These are phyloP conservation scores for Vanderwaltozyma yarrowii DNA, from an alignment of 805 yeast genomes.

Conservation along the genomic window DNA sequence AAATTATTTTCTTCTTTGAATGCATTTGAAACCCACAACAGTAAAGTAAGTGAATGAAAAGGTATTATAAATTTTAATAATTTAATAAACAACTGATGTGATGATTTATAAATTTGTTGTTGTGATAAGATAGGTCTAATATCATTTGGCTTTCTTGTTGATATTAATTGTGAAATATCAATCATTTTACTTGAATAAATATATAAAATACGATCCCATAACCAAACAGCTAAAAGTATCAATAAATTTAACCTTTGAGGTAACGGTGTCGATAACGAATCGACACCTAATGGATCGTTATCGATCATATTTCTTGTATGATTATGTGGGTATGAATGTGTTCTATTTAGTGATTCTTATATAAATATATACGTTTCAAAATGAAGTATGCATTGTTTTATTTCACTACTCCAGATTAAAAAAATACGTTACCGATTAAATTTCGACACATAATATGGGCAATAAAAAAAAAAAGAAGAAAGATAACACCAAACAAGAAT, in stretches of 20 bases:
- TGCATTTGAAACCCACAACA: constrained; percentile 2
- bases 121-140: constrained; percentile 22
- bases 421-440: too few relatives aligned
- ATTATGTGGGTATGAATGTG: too few relatives aligned
- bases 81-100: constrained; percentile 16
- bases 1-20: constrained; percentile 6
- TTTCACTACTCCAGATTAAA: too few relatives aligned
- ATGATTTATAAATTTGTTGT: constrained; percentile 32
- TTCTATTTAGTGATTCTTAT: too few relatives aligned
- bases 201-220: constrained; percentile 42
- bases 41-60: constrained; percentile 7
- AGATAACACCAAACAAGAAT: too few relatives aligned
- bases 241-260: constrained; percentile 43
- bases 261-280: constrained; percentile 28
- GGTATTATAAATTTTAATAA: constrained; percentile 20
- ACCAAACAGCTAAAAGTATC: constrained; percentile 39
- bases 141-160: constrained; percentile 15
- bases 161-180: constrained; percentile 30
- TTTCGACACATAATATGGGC: too few relatives aligned
- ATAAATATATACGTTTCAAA: too few relatives aligned
- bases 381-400: too few relatives aligned
- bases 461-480: too few relatives aligned
- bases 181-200: constrained; percentile 32
- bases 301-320: neutral
- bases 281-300: neutral